Base-by-base conservation (phyloP, 2,329 filamentous ascomycete genomes). In the Xylaria arbuscula region DNA sequence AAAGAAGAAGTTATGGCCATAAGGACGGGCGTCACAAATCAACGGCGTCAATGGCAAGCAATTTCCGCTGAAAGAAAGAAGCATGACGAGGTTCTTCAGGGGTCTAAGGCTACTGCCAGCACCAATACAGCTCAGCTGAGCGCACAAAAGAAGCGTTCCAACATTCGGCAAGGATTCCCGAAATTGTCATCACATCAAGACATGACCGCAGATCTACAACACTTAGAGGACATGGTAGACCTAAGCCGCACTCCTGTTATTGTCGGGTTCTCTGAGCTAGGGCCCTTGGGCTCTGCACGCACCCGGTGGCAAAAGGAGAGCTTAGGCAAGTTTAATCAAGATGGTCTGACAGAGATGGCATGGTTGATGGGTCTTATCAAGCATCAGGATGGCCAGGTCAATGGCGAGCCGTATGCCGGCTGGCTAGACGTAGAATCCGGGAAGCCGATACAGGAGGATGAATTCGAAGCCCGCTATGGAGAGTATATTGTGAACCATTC, bases 301-400 rank as follows among this genome's bases (percentile, higher is more conserved):
- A 99, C 96, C 50, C 90, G 96, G 70, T 99, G 96, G 96, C 95
- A 99, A 85, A 99, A 98, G 94, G 96, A 99, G 81, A 94, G 95
- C 0, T 90, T 93, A 73, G 96, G 96, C 79, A 89, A 97, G 78
- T 98, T 99, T 84, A 98, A 94, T 10, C 89, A 98, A 13, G 95
- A 99, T 81, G 96, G 96, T 38, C 98, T 95, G 76, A 91, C 98
- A 67, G 96, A 99, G 83, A 99, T 99, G 96, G 94, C 96, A 34
- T 99, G 96, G 96, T 93, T 99, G 81, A 99, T 98, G 95, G 96
- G 96, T 78, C 89, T 98, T 67, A 98, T 99, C 85, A 98, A 95
- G 87, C 97, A 99, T 81, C 93, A 97, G 85, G 98, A 98, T 75
- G 96, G 95, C n/a, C 90, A 90, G 28, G 89, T 98, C 80, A 98